A percentile compares a stretch with the other conserved stretches of the same genome.
Conservation (phyloP, 805 yeast genomes). For the Ogataea allantospora region DNA sequence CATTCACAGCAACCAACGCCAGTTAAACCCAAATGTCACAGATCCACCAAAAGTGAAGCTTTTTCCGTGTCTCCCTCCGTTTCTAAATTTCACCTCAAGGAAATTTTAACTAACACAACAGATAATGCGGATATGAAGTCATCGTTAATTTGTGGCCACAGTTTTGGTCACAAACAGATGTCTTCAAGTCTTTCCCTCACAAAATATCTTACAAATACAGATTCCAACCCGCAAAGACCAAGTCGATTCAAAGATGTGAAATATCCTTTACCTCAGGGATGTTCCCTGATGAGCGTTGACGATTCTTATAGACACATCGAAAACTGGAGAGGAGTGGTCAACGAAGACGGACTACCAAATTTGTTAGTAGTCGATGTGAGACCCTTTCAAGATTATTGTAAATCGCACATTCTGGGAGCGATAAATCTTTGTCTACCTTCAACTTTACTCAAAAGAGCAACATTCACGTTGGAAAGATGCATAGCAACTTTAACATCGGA, state of each 20-base stretch:
- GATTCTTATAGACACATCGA: conserved; percentile 21
- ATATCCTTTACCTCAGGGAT: conserved; percentile 23
- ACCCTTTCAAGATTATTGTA: conserved; percentile 72
- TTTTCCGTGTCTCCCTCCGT: conserved; percentile 5
- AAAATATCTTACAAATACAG: conserved; percentile 17
- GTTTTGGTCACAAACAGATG: background rate
- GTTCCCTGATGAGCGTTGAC: conserved; percentile 19
- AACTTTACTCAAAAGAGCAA: conserved; percentile 75
- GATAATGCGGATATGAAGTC: conserved; percentile 1
- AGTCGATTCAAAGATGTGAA: conserved; percentile 25
- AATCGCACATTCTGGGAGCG: conserved; percentile 55
- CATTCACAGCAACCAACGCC: conserved; percentile 13
- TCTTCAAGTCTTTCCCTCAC: conserved; percentile 13
- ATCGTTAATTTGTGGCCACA: no score
- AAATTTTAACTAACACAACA: conserved; percentile 3
- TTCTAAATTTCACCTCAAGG: conserved; percentile 9
- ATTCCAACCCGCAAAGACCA: conserved; percentile 17
- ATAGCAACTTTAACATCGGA: conserved; percentile 55
- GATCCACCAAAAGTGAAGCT: conserved; percentile 22
- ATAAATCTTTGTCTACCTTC: conserved; percentile 84
- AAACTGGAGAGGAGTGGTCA: conserved; percentile 19
- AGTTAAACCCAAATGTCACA: conserved; percentile 15
- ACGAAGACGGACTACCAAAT: conserved; percentile 28
- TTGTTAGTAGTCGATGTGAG: conserved; percentile 71
- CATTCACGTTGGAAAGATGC: conserved; percentile 64